phyloP scores from a whole-genome alignment of 2,329 filamentous ascomycete genomes.

The Paraconiothyrium brasiliense region DNA sequence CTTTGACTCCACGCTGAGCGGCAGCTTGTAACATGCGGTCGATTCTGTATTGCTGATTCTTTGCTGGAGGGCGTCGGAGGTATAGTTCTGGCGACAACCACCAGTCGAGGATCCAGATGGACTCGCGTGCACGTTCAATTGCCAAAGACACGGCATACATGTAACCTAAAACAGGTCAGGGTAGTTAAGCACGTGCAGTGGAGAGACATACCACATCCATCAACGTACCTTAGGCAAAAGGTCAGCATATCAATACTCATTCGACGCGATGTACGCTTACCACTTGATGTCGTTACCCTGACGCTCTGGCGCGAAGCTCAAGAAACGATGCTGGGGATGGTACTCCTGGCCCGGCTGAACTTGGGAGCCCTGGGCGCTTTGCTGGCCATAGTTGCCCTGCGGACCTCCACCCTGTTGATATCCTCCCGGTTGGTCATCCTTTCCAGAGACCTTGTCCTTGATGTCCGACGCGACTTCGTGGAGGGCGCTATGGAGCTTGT shows the following conservation, averaged over 20 bases:
- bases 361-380: constrained; percentile 23
- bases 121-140: constrained; percentile 77
- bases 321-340: constrained; percentile 61
- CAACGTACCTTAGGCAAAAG: not conserved
- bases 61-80: constrained; percentile 80
- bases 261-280: constrained; percentile 75
- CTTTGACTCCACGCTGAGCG: constrained; percentile 82
- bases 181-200: not conserved
- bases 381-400: constrained; percentile 33
- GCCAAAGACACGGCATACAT: constrained; percentile 86
- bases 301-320: constrained; percentile 76
- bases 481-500: constrained; percentile 64
- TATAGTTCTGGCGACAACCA: constrained; percentile 92
- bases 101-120: constrained; percentile 87
- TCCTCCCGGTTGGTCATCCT: constrained; percentile 58
- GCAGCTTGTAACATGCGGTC: constrained; percentile 84
- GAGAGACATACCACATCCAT: constrained; percentile 14
- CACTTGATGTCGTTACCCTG: constrained; percentile 81
- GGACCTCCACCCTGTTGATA: constrained; percentile 34
- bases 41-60: constrained; percentile 83
- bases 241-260: not conserved
- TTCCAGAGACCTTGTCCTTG: constrained; percentile 59
- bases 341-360: constrained; percentile 48
- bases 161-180: constrained; percentile 57
- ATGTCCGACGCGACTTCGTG: constrained; percentile 61